Conservation (phyloP, 495 filamentous ascomycete species). For the Oidiodendron maius region DNA sequence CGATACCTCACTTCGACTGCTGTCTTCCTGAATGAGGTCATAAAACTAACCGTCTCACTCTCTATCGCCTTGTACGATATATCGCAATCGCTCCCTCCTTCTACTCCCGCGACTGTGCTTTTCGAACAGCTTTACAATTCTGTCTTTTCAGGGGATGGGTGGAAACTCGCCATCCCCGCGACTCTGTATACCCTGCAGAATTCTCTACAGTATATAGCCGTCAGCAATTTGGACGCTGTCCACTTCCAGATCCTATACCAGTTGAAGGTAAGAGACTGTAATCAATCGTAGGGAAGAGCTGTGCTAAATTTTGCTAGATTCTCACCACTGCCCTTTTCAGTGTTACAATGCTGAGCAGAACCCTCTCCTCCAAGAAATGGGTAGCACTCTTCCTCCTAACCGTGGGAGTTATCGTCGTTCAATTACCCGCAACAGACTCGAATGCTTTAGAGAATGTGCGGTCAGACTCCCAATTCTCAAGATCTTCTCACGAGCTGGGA, state of each 20-base stretch:
- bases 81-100: slow-evolving; percentile 64
- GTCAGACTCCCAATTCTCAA: slow-evolving; percentile 60
- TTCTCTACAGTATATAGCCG: slow-evolving; percentile 83
- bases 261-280: slow-evolving; percentile 50
- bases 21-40: slow-evolving; percentile 87
- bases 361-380: slow-evolving; percentile 69
- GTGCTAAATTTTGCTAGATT: slow-evolving; percentile 40
- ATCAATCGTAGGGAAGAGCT: not conserved
- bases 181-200: slow-evolving; percentile 87
- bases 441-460: slow-evolving; percentile 28
- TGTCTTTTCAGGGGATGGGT: slow-evolving; percentile 88
- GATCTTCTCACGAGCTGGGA: slow-evolving; percentile 60
- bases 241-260: slow-evolving; percentile 92
- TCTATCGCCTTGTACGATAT: slow-evolving; percentile 86
- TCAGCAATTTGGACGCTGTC: slow-evolving; percentile 85
- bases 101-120: slow-evolving; percentile 71
- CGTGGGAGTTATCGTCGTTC: slow-evolving; percentile 80
- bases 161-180: slow-evolving; percentile 91
- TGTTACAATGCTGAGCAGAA: slow-evolving; percentile 65
- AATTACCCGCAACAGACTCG: slow-evolving; percentile 55
- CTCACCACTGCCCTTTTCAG: slow-evolving; percentile 87
- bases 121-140: slow-evolving; percentile 72
- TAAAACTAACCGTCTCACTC: slow-evolving; percentile 81
- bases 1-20: slow-evolving; percentile 92
- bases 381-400: slow-evolving; percentile 72